Base-by-base conservation (phyloP, 2,329 filamentous ascomycete species). In the Ceratocystis diversiconidia region DNA sequence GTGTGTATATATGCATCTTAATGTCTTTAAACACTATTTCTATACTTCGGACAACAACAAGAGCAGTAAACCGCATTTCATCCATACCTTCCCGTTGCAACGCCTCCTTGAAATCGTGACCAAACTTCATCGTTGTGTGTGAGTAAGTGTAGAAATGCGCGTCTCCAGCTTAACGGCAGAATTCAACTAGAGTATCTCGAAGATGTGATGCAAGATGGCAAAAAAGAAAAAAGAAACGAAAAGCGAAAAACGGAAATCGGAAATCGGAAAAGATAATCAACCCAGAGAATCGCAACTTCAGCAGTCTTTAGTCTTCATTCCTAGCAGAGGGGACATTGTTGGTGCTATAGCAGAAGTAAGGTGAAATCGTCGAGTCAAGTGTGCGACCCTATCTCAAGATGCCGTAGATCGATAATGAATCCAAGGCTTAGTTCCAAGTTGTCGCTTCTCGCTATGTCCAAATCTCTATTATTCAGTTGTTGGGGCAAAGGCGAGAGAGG, bases 41-140 rank as follows among this genome's bases (percentile, higher is more conserved):
- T 15, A 12, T 41, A 1, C 10, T 41, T 41, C 36, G 12, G 10
- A 41, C 36, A 41, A 36, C 32, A 36, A 12, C 36, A 41, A 28
- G 10, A 28, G 22, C 7, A 28, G 12, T 12, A 7, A 28, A 6
- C 1, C 22, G 25, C 2, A 52, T 6, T 32, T 25, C 36, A 22
- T 15, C 69, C 70, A 61, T 69, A 79, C 79, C 76, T 74, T 89
- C 87, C 69, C 79, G 82, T 69, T 82, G 79, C 68, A 95, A 80
- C 62, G 82, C 81, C 70, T 86, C 82, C 72, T 86, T 84, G 73
- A 90, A 94, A 71, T 86, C 82, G 73, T 88, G 88, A 32, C 86
- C 89, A 75, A 95, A 95, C 79, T 95, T 95, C 90, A 95, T 95
- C 65, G 69, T 68, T 68, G 64, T 25, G 41, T 28, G 8, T 8